A percentile compares a stretch with the other conserved stretches of the same genome.
Conservation (phyloP, 179 eudicot species). For the Patellifolia procumbens region DNA sequence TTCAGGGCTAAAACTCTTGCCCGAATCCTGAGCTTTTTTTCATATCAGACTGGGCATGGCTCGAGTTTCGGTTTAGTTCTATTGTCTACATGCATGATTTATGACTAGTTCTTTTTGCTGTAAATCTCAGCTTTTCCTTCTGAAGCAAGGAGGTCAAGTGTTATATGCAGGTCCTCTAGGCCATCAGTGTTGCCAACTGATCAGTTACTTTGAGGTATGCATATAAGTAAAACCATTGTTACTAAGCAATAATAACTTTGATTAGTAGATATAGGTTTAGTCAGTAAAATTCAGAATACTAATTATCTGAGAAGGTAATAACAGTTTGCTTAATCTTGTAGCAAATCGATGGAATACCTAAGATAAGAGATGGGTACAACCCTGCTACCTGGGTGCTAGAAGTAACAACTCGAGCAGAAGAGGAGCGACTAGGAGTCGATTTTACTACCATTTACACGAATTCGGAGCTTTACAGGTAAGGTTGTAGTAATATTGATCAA, state of each 20-base stretch:
- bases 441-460: constrained; percentile 18
- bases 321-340: neutral
- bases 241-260: no score
- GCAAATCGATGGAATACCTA: constrained; percentile 25
- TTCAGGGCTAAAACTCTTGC: no score
- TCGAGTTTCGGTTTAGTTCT: no score
- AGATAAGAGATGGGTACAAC: constrained; percentile 33
- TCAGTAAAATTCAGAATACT: neutral
- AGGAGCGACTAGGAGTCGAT: constrained; percentile 21
- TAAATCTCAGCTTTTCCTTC: constrained; percentile 27
- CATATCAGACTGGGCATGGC: no score
- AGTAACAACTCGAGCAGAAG: constrained; percentile 22
- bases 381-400: constrained; percentile 36
- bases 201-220: constrained; percentile 34
- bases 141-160: constrained; percentile 30
- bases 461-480: constrained; percentile 25
- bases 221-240: no score
- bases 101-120: constrained; percentile 12
- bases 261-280: neutral
- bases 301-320: neutral
- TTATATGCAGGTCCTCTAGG: constrained; percentile 32
- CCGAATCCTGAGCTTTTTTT: no score
- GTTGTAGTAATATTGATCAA: neutral
- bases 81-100: constrained; percentile 2
- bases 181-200: constrained; percentile 24